Base-by-base conservation (phyloP, 2,329 filamentous ascomycete genomes). In the Grosmannia huntii region DNA sequence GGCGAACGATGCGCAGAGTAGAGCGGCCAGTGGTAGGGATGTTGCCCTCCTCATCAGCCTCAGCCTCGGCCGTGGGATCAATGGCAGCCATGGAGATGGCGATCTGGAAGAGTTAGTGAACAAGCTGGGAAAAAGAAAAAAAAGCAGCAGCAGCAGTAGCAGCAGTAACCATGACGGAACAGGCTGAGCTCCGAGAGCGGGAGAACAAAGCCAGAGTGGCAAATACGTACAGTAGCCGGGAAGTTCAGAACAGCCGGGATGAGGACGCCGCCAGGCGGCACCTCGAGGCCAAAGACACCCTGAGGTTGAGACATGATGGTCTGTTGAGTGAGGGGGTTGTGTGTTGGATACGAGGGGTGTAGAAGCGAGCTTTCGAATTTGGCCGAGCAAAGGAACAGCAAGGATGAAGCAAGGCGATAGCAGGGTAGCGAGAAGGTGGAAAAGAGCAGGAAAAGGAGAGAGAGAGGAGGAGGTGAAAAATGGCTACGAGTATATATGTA, bases 11-110 rank as follows among this genome's bases (percentile, higher is more conserved):
- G 76, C 94, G 96, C 67, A 99, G 78, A 56, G 94, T 99, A 57
- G 94, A 87, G 66, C 91, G 87, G 66, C 85, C 81, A 62, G 84
- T 73, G 59, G 75, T 72, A 66, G 81, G 81, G 60, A 81, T 73
- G 67, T 85, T 83, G 66, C 78, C 80, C 56, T 81, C 79, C 59
- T 79, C 78, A 65, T 85, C 84, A 60, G 78, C 78, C 71, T 89
- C 81, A 41, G 85, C 80, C 66, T 83, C 79, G 66, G 88, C 88
- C 68, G 83, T 90, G 60, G 94, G 94, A 71, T 99, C 92, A 71
- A 99, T 86, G 64, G 94, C 94, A 68, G 95, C 94, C 94, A 99
- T 99, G 68, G 91, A 97, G 69, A 99, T 90, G 71, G 90, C 90
- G 76, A 96, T 95, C 91, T 96, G 68, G 10, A 3, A 16, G 46